A percentile compares a stretch with the other conserved stretches of the same genome.
Evolutionary conservation across 805 yeast species (phyloP).

Genomic region (Saturnispora quitensis): DNA sequence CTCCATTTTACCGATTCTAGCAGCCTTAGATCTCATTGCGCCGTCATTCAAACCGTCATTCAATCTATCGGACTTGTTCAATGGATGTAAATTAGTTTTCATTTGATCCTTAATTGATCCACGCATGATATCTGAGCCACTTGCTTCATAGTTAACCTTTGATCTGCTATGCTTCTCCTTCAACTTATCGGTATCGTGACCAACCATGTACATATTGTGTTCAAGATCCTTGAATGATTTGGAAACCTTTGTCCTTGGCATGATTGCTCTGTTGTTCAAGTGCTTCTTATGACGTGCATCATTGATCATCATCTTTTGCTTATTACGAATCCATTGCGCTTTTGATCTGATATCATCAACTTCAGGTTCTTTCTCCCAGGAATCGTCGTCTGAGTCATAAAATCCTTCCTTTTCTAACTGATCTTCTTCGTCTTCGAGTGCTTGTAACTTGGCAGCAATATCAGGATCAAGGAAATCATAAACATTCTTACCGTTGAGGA

Average conservation of each 20-base stretch:
- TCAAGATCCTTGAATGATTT: slow-evolving; percentile 75
- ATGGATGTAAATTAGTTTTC: slow-evolving; percentile 27
- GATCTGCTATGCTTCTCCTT: slow-evolving; percentile 30
- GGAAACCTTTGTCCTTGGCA: slow-evolving; percentile 84
- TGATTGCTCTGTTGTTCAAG: slow-evolving; percentile 73
- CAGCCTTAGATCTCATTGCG: slow-evolving; percentile 72
- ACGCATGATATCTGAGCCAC: slow-evolving; percentile 78
- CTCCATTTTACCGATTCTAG: slow-evolving; percentile 76
- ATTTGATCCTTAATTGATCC: slow-evolving; percentile 12
- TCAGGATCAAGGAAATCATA: slow-evolving; percentile 97
- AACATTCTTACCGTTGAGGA: slow-evolving; percentile 91
- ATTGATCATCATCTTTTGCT: slow-evolving; percentile 87
- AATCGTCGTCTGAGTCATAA: slow-evolving; percentile 76
- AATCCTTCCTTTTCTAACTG: slow-evolving; percentile 88
- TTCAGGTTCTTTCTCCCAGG: slow-evolving; percentile 53
- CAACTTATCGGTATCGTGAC: slow-evolving; percentile 73
- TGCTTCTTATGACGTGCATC: slow-evolving; percentile 84
- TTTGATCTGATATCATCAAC: slow-evolving; percentile 65
- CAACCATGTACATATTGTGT: slow-evolving; percentile 79
- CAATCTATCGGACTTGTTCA: slow-evolving; percentile 66
- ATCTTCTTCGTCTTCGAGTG: slow-evolving; percentile 96
- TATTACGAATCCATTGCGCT: slow-evolving; percentile 92
- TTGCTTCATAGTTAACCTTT: slow-evolving; percentile 25
- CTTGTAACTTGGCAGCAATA: slow-evolving; percentile 85
- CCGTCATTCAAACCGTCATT: slow-evolving; percentile 83